A percentile compares a stretch with the other conserved stretches of the same genome.
Evolutionary conservation across 2,329 filamentous ascomycete genomes (phyloP).

Genomic region (Monosporascus sp.): DNA sequence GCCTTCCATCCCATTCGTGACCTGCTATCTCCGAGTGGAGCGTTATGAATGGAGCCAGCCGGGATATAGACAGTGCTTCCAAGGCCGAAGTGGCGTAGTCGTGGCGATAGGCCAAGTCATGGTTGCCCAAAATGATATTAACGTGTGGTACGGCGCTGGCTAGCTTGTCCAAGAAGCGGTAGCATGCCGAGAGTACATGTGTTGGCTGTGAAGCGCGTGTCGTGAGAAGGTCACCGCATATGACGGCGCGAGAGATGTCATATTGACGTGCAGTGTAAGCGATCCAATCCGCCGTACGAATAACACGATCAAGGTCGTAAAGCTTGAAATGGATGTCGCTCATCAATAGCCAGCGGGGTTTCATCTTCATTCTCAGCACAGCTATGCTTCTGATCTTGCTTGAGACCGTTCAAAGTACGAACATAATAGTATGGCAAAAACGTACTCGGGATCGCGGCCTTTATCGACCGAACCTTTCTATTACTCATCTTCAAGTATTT

Average conservation of each 20-base stretch:
- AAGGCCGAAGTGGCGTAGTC: slow-evolving; percentile 27
- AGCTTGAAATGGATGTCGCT: slow-evolving; percentile 29
- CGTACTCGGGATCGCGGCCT: too few species aligned
- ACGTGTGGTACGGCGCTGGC: slow-evolving; percentile 22
- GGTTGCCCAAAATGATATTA: slow-evolving; percentile 30
- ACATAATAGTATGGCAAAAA: too few species aligned
- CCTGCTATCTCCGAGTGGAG: slow-evolving; percentile 18
- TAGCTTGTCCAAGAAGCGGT: slow-evolving; percentile 25
- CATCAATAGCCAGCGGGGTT: slow-evolving; percentile 24
- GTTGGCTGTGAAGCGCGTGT: slow-evolving; percentile 24
- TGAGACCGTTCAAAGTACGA: too few species aligned
- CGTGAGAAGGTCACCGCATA: slow-evolving; percentile 29
- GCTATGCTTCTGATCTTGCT: too few species aligned
- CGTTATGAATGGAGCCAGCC: slow-evolving; percentile 19
- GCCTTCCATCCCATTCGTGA: slow-evolving; percentile 24
- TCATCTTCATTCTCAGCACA: background rate
- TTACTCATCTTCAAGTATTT: too few species aligned
- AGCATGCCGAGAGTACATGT: slow-evolving; percentile 27
- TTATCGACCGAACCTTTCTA: too few species aligned
- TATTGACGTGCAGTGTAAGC: slow-evolving; percentile 16
- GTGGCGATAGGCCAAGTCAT: slow-evolving; percentile 27
- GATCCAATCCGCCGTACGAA: slow-evolving; percentile 26
- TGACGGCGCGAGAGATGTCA: slow-evolving; percentile 21
- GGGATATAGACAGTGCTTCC: slow-evolving; percentile 21
- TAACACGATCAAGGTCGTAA: slow-evolving; percentile 24